Evolutionary conservation across 345 rosid species (phyloP).

Genomic region (Kernera saxatilis): DNA sequence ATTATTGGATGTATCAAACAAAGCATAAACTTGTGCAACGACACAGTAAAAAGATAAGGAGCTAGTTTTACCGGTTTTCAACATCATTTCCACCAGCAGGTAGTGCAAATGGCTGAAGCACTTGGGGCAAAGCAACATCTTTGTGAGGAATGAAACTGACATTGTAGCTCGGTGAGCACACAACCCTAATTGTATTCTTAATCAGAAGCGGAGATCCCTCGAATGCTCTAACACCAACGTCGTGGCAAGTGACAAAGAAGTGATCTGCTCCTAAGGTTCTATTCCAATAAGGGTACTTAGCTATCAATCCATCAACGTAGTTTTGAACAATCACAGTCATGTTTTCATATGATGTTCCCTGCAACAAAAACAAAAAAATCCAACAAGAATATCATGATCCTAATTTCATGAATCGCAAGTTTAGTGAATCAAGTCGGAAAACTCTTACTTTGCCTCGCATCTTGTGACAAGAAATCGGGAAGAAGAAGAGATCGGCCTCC

Average conservation of each 20-base stretch:
- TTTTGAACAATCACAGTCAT: slow-evolving; percentile 83
- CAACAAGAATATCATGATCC: not conserved
- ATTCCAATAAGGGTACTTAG: slow-evolving; percentile 91
- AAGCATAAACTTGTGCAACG: not conserved
- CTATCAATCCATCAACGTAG: slow-evolving; percentile 62
- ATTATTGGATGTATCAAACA: not conserved
- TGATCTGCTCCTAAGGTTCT: slow-evolving; percentile 97
- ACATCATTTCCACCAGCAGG: slow-evolving; percentile 86
- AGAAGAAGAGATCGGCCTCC: slow-evolving; percentile 81
- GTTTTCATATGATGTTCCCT: slow-evolving; percentile 93
- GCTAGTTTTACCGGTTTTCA: slow-evolving; percentile 55
- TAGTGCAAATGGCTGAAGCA: slow-evolving; percentile 89
- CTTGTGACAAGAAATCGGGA: slow-evolving; percentile 95
- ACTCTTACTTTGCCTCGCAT: slow-evolving; percentile 90
- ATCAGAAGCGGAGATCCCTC: slow-evolving; percentile 73
- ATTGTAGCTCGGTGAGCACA: slow-evolving; percentile 96
- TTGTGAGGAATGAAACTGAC: slow-evolving; percentile 93
- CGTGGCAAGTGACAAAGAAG: slow-evolving; percentile 95
- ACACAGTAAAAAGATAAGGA: not conserved
- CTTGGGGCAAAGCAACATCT: slow-evolving; percentile 94
- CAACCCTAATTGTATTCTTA: slow-evolving; percentile 88
- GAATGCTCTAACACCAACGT: slow-evolving; percentile 91
- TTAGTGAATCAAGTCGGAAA: not conserved
- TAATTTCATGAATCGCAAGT: not conserved
- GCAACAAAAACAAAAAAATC: slow-evolving; percentile 12